Evolutionary conservation across 2,329 filamentous ascomycete species (phyloP), one percentile per base, ranked within the genome.

Genomic region (Alternaria sp.): DNA sequence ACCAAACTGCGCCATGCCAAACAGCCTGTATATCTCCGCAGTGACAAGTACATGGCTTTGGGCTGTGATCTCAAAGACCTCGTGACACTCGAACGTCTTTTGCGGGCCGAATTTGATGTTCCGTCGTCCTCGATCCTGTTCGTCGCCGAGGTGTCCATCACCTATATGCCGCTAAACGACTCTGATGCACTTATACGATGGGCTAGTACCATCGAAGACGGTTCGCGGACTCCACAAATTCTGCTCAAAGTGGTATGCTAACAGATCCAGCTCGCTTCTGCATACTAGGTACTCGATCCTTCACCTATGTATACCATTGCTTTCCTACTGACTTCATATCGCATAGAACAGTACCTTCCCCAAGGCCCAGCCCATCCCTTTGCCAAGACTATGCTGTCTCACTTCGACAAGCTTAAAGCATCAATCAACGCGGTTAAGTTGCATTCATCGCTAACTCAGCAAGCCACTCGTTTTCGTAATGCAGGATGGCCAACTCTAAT

Each of bases 141-240:
- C 70, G 86, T 93, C 26, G 93, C 93, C 1, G 94, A 98, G 78
- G 93, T 97, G 14, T 96, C 93, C 4, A 87, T 96, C 41, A 95
- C 93, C 1, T 96, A 96, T 71, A 96, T 97, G 92, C 88, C 93
- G 57, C 87, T 88, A 3, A 77, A 85, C 22, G 88, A 88, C 41
- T 89, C 93, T 6, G 89, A 97, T 80, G 83, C 85, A 16, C 82
- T 97, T 8, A 89, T 97, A 30, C 75, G 83, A 51, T 97, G 93
- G 93, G 89, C 91, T n/a, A 87, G 88, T 55, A 86, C 81, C 11
- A 82, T 96, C 51, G 85, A 87, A 12, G 82, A 90, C 77, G 87
- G 91, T 92, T 80, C 71, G 82, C 69, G 65, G 28, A 34, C 42
- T 30, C 68, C 18, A 20, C 11, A 20, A 8, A 46, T 12, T 46